Percentiles rank a stretch among this genome's conserved stretches.
Evolutionary conservation across 2,329 filamentous ascomycete genomes (phyloP).

Genomic region (Penicillium sp.): DNA sequence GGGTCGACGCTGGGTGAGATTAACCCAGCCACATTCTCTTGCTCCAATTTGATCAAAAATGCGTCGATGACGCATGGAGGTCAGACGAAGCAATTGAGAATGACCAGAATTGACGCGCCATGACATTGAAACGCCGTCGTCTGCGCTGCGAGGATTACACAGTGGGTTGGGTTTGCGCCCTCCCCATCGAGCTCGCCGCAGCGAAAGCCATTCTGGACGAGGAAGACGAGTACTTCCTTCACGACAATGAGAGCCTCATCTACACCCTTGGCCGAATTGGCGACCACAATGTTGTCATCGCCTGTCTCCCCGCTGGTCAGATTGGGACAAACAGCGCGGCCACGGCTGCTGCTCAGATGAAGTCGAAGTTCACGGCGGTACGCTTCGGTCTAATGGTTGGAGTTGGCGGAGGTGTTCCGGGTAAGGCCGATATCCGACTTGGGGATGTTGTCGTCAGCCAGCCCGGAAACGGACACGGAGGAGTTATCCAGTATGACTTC

Average conservation of each 20-base stretch:
- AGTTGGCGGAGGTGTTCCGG: constrained; percentile 35
- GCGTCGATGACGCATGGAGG: too few relatives aligned
- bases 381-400: constrained; percentile 3
- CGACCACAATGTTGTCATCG: constrained; percentile 3
- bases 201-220: constrained; percentile 1
- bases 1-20: too few relatives aligned
- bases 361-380: background rate
- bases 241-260: background rate
- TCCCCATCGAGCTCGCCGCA: background rate
- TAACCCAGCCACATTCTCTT: too few relatives aligned
- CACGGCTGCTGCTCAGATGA: background rate
- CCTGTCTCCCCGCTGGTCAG: background rate
- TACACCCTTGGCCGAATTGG: background rate
- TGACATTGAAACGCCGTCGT: too few relatives aligned
- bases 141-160: background rate
- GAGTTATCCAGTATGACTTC: constrained; percentile 39
- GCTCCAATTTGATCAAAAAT: too few relatives aligned
- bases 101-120: too few relatives aligned
- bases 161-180: constrained; percentile 4
- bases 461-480: constrained; percentile 22
- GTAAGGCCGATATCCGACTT: constrained; percentile 30
- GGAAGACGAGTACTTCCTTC: background rate
- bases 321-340: constrained; percentile 1
- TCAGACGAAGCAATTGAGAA: too few relatives aligned
- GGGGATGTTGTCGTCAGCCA: constrained; percentile 37